Base-by-base conservation (phyloP, 2,329 filamentous ascomycete genomes). In the Colletotrichum salicis region DNA sequence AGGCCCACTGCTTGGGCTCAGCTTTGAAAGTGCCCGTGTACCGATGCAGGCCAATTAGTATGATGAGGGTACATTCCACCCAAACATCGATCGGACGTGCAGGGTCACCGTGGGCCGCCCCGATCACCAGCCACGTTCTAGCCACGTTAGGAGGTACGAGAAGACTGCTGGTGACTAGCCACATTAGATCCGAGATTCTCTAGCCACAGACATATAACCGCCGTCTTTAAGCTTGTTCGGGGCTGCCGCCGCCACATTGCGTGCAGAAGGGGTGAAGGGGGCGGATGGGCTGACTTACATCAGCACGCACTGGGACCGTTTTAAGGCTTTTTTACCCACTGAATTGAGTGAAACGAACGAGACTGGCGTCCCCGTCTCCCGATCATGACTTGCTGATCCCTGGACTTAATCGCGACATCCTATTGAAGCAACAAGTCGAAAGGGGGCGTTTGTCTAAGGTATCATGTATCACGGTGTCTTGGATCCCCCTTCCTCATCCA, bases 341-440 rank as follows among this genome's bases (percentile, higher is more conserved):
- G 48, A 56, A 64, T 60, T 64, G 59, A 64, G 64, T 71, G 64
- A 69, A 71, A 64, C 64, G 59, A 69, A 55, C n/a, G 35, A 68
- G 54, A 60, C 58, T 69, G 33, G 52, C 64, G 35, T 48, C 54
- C 64, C 69, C 54, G 58, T 45, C 55, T 56, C 55, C 59, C 65
- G 52, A 64, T 64, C 59, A 31, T 56, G 59, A 60, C 65, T 69
- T 59, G 52, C 67, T 45, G 57, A 58, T 60, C 59, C 65, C 35
- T 48, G 45, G 27, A 12, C 54, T 71, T 69, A 69, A 56, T 63
- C 22, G 65, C 35, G 31, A 60, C 54, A 31, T 63, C 27, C 35
- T 69, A 64, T 69, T 69, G 59, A 59, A 48, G 45, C 59, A 51
- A 48, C 37, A 19, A 5, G 31, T 19, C 13, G 60, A 22, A 69